Conservation (phyloP, 768 basidiomycete species). For the Lactifluus pinguis region DNA sequence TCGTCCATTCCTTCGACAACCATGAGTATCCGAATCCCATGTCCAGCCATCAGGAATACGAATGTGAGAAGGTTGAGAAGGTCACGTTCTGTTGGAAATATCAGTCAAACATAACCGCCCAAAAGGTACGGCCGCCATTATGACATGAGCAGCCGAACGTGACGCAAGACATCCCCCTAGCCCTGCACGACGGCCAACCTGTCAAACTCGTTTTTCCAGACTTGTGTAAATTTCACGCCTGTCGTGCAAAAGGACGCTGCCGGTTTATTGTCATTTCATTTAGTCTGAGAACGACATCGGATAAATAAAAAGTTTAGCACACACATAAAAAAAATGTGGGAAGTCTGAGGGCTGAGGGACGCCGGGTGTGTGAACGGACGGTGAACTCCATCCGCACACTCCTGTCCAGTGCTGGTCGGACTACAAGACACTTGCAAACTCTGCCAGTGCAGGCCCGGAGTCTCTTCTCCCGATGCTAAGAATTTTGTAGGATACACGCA, state of each 20-base stretch:
- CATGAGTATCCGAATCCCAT: not conserved
- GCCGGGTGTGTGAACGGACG: not conserved
- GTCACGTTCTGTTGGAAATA: not conserved
- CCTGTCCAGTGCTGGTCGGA: not conserved
- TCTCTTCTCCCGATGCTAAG: not conserved
- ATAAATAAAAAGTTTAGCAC: not conserved
- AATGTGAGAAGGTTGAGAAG: not conserved
- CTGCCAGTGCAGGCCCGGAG: not conserved
- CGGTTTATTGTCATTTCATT: not conserved
- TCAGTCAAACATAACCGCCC: not conserved
- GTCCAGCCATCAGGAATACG: not conserved
- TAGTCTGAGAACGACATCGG: not conserved
- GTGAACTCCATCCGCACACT: not conserved
- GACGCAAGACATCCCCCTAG: not conserved
- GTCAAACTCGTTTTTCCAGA: not conserved
- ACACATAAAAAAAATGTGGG: not conserved
- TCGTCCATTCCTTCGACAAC: not conserved
- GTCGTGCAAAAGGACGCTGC: not conserved
- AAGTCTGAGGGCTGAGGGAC: not conserved
- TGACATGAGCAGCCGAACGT: not conserved
- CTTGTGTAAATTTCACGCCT: not conserved
- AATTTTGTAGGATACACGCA: not conserved
- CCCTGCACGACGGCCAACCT: not conserved
- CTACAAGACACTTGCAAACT: not conserved
- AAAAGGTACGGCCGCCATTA: not conserved